Conservation (phyloP, 345 rosid species). For the Bretschneidera sinensis region DNA sequence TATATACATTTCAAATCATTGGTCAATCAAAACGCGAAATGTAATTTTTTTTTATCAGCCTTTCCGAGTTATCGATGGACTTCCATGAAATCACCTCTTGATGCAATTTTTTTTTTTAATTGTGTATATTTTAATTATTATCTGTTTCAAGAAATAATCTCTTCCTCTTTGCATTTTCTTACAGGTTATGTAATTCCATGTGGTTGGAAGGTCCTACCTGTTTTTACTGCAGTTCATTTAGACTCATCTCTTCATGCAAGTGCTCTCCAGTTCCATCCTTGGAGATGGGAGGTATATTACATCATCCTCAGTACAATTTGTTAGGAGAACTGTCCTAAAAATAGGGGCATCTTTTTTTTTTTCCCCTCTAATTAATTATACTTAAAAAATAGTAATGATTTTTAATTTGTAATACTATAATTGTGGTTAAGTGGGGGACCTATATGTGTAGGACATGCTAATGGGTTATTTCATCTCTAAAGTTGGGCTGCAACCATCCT, state of each 20-base stretch:
- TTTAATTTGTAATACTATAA: background rate
- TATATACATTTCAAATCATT: no score
- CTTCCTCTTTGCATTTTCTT: slow-evolving; percentile 3
- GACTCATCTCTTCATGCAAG: slow-evolving; percentile 40
- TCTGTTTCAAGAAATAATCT: no score
- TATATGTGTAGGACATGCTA: slow-evolving; percentile 14
- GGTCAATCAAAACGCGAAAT: no score
- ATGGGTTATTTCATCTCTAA: slow-evolving; percentile 7
- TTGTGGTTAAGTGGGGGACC: slow-evolving; percentile 13
- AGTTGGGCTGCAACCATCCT: slow-evolving; percentile 1
- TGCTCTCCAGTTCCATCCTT: slow-evolving; percentile 46
- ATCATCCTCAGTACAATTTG: background rate
- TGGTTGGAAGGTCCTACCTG: slow-evolving; percentile 64
- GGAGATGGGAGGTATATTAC: slow-evolving; percentile 56
- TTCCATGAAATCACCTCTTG: no score
- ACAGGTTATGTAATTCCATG: slow-evolving; percentile 45
- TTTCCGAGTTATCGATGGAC: no score
- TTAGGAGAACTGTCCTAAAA: slow-evolving; percentile 8
- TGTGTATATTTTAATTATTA: no score
- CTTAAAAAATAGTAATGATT: no score
- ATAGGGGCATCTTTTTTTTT: slow-evolving; percentile 1
- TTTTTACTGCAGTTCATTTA: slow-evolving; percentile 48
- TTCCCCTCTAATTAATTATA: no score
- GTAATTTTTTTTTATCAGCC: no score
- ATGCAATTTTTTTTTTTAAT: no score